phyloP scores from a whole-genome alignment of 1,139 yeast genomes.

The Zygotorulaspora mrakii region DNA sequence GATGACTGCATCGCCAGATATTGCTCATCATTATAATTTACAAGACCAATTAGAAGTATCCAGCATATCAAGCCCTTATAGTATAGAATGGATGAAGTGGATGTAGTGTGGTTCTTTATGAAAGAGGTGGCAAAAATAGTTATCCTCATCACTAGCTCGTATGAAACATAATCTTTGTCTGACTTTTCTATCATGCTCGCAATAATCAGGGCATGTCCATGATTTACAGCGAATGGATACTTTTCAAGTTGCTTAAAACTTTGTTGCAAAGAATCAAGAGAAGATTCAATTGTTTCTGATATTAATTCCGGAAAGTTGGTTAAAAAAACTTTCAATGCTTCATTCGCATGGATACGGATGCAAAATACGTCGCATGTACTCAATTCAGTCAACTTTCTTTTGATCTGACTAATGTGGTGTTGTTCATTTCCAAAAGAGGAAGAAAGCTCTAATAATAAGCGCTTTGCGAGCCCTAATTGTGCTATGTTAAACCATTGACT shows the following conservation, averaged over 20 bases:
- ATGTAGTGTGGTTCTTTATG: constrained; percentile 36
- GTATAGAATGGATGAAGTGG: constrained; percentile 37
- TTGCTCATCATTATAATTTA: constrained; percentile 57
- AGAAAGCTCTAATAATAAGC: constrained; percentile 27
- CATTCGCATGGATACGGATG: constrained; percentile 40
- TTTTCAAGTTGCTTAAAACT: constrained; percentile 38
- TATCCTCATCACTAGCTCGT: constrained; percentile 37
- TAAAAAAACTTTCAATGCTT: constrained; percentile 39
- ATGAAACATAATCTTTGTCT: constrained; percentile 39
- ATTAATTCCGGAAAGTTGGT: constrained; percentile 34
- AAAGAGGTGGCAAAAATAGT: constrained; percentile 37
- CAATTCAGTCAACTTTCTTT: constrained; percentile 34
- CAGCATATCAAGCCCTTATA: constrained; percentile 54
- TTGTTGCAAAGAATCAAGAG: constrained; percentile 34
- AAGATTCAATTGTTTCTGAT: constrained; percentile 32
- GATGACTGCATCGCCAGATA: constrained; percentile 69
- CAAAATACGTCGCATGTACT: constrained; percentile 38
- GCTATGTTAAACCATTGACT: constrained; percentile 25
- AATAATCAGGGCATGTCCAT: constrained; percentile 42
- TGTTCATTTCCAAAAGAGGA: constrained; percentile 35
- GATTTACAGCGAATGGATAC: constrained; percentile 38
- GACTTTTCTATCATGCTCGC: constrained; percentile 39
- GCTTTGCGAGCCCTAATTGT: constrained; percentile 28
- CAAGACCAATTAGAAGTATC: constrained; percentile 72
- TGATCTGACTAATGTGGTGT: constrained; percentile 29